Conservation (phyloP, 2,329 filamentous ascomycete genomes). For the Pseudogymnoascus sp. region DNA sequence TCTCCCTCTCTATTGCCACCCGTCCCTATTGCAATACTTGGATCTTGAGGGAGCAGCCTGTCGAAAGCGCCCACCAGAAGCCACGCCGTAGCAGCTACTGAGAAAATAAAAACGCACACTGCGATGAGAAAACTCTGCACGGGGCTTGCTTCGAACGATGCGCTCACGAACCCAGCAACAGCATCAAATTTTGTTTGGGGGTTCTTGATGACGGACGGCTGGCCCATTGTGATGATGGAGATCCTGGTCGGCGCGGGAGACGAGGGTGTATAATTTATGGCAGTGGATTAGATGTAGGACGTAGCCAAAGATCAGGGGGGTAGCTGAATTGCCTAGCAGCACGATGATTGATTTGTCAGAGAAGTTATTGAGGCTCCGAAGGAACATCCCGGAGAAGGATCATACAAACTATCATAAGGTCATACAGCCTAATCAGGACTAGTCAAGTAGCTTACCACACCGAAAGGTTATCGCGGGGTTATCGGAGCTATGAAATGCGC, state of each 20-base stretch:
- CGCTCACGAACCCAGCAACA: neutral
- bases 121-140: neutral
- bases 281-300: neutral
- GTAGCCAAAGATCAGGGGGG: neutral
- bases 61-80: neutral
- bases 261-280: neutral
- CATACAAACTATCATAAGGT: neutral
- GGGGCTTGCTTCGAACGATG: neutral
- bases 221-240: neutral
- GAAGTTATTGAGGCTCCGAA: neutral
- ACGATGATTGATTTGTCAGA: neutral
- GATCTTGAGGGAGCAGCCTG: neutral
- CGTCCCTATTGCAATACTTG: neutral
- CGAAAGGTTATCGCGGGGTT: neutral
- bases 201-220: neutral
- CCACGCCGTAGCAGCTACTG: neutral
- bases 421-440: neutral
- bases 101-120: neutral
- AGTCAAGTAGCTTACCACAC: neutral
- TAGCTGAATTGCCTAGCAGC: neutral
- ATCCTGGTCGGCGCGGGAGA: neutral
- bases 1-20: neutral
- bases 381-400: neutral
- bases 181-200: neutral
- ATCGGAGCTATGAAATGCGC: neutral